These are phyloP conservation scores for Talaromyces proteolyticus DNA, from an alignment of 495 filamentous ascomycete species.

Conservation along the genomic window DNA sequence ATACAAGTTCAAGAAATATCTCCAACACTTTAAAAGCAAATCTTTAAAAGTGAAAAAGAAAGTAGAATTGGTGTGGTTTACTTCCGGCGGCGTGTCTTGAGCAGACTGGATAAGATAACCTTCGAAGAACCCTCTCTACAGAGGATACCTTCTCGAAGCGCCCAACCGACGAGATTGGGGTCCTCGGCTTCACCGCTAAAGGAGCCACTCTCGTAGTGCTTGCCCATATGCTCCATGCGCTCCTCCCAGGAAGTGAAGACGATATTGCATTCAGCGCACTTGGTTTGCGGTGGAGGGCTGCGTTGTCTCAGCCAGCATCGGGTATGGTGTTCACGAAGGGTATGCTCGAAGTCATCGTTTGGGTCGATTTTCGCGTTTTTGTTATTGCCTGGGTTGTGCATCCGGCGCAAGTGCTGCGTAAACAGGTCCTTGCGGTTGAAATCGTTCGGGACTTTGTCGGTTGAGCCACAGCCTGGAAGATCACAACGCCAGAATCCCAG, in stretches of 20 bases:
- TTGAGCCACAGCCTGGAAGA: conserved; percentile 51
- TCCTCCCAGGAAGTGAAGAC: conserved; percentile 76
- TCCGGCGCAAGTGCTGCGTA: conserved; percentile 88
- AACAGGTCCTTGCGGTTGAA: conserved; percentile 95
- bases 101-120: not conserved
- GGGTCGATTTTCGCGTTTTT: conserved; percentile 31
- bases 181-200: conserved; percentile 35
- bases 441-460: conserved; percentile 40
- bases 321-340: conserved; percentile 42
- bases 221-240: conserved; percentile 87
- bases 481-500: conserved; percentile 78
- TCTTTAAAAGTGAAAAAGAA: not conserved
- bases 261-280: conserved; percentile 62
- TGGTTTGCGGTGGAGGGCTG: conserved; percentile 51
- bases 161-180: conserved; percentile 42
- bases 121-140: not conserved
- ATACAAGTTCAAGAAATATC: conserved; percentile 2
- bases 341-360: conserved; percentile 30
- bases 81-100: not conserved
- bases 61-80: not conserved
- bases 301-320: conserved; percentile 57
- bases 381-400: conserved; percentile 60
- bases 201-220: conserved; percentile 61
- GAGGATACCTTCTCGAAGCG: conserved; percentile 42
- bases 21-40: too few relatives aligned